Conservation (phyloP, 164 flowering plant genomes). For the Magnolia kwangsiensis region DNA sequence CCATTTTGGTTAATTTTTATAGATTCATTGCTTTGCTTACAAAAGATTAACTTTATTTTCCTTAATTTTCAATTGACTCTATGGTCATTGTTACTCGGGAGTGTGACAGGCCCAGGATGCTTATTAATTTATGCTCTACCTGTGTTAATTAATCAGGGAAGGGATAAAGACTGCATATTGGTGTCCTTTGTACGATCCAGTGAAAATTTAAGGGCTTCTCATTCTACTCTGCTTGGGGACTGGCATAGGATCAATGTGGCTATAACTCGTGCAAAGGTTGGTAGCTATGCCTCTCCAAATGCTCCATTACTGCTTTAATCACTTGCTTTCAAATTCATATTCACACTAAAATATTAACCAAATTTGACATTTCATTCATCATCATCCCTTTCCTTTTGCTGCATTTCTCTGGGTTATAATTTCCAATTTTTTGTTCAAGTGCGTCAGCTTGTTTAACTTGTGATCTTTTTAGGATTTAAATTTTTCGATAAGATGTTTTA, state of each 20-base stretch:
- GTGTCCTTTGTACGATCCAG: constrained; percentile 85
- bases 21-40: not conserved
- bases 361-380: not conserved
- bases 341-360: not conserved
- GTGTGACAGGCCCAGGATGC: not conserved
- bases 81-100: not conserved
- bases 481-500: too few species aligned
- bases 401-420: not conserved
- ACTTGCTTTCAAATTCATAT: not conserved
- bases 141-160: constrained; percentile 51
- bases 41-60: too few species aligned
- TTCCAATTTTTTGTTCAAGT: not conserved
- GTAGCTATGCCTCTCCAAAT: constrained; percentile 2
- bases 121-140: not conserved
- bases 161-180: constrained; percentile 94
- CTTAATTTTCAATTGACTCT: not conserved
- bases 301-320: not conserved
- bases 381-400: not conserved
- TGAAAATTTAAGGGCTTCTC: constrained; percentile 47
- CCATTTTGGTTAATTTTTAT: not conserved
- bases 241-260: constrained; percentile 99
- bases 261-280: constrained; percentile 93
- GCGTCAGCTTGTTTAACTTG: too few species aligned
- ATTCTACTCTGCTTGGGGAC: constrained; percentile 87
- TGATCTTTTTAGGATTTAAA: too few species aligned